Evolutionary conservation across 1,284 basidiomycete species (phyloP).

Genomic region (Austroboletus novae-zelandiae): DNA sequence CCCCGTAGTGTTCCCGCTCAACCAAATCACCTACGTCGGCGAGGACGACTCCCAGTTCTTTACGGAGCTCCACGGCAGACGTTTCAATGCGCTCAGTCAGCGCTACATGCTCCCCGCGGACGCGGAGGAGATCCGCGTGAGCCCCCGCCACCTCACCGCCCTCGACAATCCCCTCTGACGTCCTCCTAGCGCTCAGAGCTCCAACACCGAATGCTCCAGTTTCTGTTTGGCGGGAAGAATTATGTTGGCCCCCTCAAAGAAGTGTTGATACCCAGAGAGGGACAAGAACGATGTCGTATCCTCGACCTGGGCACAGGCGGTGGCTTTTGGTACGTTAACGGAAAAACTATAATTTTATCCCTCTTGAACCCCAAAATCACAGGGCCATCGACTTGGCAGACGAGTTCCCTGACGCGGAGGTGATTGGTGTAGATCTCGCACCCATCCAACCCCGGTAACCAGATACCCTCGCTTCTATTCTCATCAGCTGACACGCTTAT

Average conservation of each 20-base stretch:
- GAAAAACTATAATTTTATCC: constrained; percentile 8
- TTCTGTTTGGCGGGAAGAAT: constrained; percentile 59
- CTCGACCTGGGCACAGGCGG: constrained; percentile 68
- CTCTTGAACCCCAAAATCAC: constrained; percentile 3
- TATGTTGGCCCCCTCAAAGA: constrained; percentile 62
- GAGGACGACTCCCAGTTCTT: constrained; percentile 53
- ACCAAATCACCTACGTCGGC: constrained; percentile 36
- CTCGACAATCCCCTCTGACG: constrained; percentile 5
- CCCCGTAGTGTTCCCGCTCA: constrained; percentile 33
- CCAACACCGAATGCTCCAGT: constrained; percentile 61
- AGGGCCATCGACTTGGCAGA: constrained; percentile 70
- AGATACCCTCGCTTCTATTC: constrained; percentile 10
- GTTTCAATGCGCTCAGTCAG: constrained; percentile 48
- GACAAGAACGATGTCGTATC: constrained; percentile 38
- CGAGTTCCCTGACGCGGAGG: constrained; percentile 62
- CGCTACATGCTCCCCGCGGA: constrained; percentile 62
- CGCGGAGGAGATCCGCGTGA: constrained; percentile 57
- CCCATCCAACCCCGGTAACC: constrained; percentile 65
- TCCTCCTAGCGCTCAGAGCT: constrained; percentile 52
- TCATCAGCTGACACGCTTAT: constrained; percentile 12
- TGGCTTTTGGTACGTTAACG: constrained; percentile 49
- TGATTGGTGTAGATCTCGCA: constrained; percentile 66
- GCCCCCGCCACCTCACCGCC: constrained; percentile 3
- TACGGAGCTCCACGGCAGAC: constrained; percentile 44
- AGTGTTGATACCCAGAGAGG: constrained; percentile 38